Conservation (phyloP, 306 rosid species). For the Sicyos edulis region DNA sequence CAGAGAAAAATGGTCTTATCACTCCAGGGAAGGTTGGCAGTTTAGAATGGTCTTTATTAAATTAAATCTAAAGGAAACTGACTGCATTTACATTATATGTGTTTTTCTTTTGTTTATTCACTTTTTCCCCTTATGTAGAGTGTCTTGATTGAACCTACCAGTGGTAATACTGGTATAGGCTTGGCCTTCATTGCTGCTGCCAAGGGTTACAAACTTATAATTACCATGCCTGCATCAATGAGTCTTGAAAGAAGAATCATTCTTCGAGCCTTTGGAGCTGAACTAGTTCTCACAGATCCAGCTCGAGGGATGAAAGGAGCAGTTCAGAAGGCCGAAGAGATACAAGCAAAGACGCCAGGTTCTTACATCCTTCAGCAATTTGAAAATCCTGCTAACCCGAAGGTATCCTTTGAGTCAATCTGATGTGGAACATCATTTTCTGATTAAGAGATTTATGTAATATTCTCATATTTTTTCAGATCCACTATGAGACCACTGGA, state of each 20-base stretch:
- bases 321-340: slow-evolving; percentile 76
- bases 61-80: background rate
- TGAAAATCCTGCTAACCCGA: slow-evolving; percentile 81
- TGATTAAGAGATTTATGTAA: background rate
- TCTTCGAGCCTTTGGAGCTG: slow-evolving; percentile 80
- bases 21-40: slow-evolving; percentile 62
- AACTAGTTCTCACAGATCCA: slow-evolving; percentile 76
- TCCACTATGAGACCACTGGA: slow-evolving; percentile 86
- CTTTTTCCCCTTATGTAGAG: slow-evolving; percentile 41
- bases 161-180: slow-evolving; percentile 85
- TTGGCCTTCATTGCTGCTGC: slow-evolving; percentile 94
- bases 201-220: slow-evolving; percentile 70
- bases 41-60: slow-evolving; percentile 15
- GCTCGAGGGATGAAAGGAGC: slow-evolving; percentile 87
- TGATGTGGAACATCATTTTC: no score
- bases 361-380: slow-evolving; percentile 76
- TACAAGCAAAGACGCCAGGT: slow-evolving; percentile 58
- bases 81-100: no score
- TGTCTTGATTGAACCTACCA: slow-evolving; percentile 73
- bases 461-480: slow-evolving; percentile 28
- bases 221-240: slow-evolving; percentile 87
- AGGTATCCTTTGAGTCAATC: slow-evolving; percentile 35
- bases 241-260: slow-evolving; percentile 78
- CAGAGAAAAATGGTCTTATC: slow-evolving; percentile 66
- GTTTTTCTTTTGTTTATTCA: background rate